Percentiles rank a stretch among this genome's conserved stretches.
Conservation (phyloP, 2,329 filamentous ascomycete species). For the Epicoccum sorghinum region DNA sequence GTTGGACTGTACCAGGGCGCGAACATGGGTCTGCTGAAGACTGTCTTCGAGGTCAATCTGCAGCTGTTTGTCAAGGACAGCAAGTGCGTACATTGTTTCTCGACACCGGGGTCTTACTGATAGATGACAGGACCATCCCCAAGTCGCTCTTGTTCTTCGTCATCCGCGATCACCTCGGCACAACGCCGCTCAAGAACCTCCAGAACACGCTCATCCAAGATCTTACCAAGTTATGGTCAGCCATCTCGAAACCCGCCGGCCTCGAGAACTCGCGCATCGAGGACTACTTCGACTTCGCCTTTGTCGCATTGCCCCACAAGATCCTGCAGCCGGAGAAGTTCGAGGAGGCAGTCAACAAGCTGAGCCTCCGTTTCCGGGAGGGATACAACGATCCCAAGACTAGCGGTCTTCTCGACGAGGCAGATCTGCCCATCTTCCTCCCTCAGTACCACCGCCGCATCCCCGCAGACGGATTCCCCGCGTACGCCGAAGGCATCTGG, state of each 20-base stretch:
- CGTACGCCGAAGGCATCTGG: conserved; percentile 94
- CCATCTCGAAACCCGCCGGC: conserved; percentile 87
- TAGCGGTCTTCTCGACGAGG: conserved; percentile 69
- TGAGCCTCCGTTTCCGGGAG: conserved; percentile 81
- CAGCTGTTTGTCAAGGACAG: conserved; percentile 96
- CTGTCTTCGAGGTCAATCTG: conserved; percentile 97
- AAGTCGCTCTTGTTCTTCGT: conserved; percentile 97
- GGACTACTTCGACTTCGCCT: conserved; percentile 98
- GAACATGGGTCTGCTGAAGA: conserved; percentile 98
- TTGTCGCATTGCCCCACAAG: conserved; percentile 94
- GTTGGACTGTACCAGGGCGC: conserved; percentile 97
- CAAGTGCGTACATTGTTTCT: conserved; percentile 64
- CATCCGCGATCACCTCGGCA: conserved; percentile 94
- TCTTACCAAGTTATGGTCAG: conserved; percentile 87
- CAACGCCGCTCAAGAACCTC: conserved; percentile 86
- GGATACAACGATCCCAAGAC: conserved; percentile 75
- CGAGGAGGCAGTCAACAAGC: conserved; percentile 74
- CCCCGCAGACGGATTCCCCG: conserved; percentile 93
- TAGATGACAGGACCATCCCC: conserved; percentile 70
- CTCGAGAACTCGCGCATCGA: conserved; percentile 88
- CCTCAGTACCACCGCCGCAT: conserved; percentile 96
- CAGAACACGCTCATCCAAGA: conserved; percentile 90
- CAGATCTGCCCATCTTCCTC: conserved; percentile 80
- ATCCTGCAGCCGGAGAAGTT: conserved; percentile 95
- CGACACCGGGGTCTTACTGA: conserved; percentile 22